Percentiles rank a stretch among this genome's conserved stretches.
Conservation (phyloP, 1,284 basidiomycete species). For the Marasmius oreades region DNA sequence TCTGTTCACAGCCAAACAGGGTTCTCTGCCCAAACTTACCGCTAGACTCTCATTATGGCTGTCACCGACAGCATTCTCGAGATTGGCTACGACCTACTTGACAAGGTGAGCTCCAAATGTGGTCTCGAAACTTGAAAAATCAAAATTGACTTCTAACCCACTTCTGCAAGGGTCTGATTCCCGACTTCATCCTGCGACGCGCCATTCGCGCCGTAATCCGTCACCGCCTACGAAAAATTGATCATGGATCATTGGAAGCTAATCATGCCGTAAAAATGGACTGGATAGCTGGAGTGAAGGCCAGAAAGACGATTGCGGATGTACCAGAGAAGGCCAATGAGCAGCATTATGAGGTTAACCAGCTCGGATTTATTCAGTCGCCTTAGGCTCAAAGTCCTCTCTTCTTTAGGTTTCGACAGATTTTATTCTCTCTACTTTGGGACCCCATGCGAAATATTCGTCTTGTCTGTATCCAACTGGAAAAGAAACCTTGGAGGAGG, state of each 20-base stretch:
- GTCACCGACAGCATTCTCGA: slow-evolving; percentile 12
- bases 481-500: slow-evolving; percentile 62
- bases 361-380: slow-evolving; percentile 11
- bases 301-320: slow-evolving; percentile 57
- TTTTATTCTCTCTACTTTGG: slow-evolving; percentile 47
- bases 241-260: slow-evolving; percentile 57
- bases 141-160: neutral
- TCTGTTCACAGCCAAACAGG: no score
- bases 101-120: slow-evolving; percentile 15
- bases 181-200: slow-evolving; percentile 59
- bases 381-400: neutral
- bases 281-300: slow-evolving; percentile 54
- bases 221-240: slow-evolving; percentile 60
- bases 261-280: slow-evolving; percentile 68
- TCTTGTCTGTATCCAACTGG: slow-evolving; percentile 72
- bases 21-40: no score
- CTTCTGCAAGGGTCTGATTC: slow-evolving; percentile 46
- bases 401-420: slow-evolving; percentile 55
- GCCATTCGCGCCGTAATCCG: slow-evolving; percentile 59
- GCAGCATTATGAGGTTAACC: slow-evolving; percentile 70
- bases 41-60: neutral
- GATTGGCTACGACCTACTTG: slow-evolving; percentile 7
- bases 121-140: neutral
- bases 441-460: slow-evolving; percentile 35
- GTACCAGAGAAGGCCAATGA: slow-evolving; percentile 72